These are phyloP conservation scores for Taxawa tesnikishii DNA, from an alignment of 2,329 filamentous ascomycete species.

Conservation along the genomic window DNA sequence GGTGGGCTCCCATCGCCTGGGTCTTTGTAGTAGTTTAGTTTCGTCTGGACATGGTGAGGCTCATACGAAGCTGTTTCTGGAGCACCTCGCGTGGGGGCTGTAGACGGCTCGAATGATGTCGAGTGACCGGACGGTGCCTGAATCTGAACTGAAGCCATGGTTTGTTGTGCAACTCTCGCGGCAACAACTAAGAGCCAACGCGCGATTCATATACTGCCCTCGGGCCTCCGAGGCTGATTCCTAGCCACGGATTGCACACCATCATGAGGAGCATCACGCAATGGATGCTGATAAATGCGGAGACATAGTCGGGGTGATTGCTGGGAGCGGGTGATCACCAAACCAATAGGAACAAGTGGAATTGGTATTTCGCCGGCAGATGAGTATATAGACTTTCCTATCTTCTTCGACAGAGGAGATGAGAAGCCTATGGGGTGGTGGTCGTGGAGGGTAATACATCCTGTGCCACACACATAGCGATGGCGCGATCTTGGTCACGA, in stretches of 20 bases:
- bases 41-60: conserved; percentile 4
- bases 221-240: not conserved
- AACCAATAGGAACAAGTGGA: not conserved
- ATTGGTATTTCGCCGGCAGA: too few relatives aligned
- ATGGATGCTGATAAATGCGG: not conserved
- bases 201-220: not conserved
- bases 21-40: conserved; percentile 9
- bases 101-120: not conserved
- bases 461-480: too few relatives aligned
- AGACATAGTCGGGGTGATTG: not conserved
- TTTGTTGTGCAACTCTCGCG: not conserved
- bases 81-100: not conserved
- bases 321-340: not conserved
- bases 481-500: not conserved
- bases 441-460: too few relatives aligned
- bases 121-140: not conserved
- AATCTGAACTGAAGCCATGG: not conserved
- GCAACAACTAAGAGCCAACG: not conserved
- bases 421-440: too few relatives aligned
- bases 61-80: not conserved
- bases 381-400: too few relatives aligned
- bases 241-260: too few relatives aligned
- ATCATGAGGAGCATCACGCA: not conserved
- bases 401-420: too few relatives aligned
- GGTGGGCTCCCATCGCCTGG: conserved; percentile 7